Evolutionary conservation across 306 rosid genomes (phyloP), one percentile per base, ranked within the genome.

Genomic region (Corylus heterophylla): DNA sequence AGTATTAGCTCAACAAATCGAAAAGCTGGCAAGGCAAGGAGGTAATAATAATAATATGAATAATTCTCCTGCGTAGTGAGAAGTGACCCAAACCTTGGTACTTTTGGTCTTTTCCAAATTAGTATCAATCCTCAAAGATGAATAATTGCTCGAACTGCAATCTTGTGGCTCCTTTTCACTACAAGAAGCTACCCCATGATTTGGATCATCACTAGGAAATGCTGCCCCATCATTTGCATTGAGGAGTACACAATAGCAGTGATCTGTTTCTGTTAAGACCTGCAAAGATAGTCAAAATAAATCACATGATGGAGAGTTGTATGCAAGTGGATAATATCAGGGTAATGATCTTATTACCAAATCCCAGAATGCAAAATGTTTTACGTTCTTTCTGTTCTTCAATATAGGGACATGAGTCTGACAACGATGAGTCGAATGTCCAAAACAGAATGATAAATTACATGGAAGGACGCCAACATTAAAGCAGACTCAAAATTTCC

Each of bases 151-250:
- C 67, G 91, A 77, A 80, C 88, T 84, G 79, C 88, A 85, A 83
- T 87, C 87, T 58, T 82, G 80, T 45, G 77, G 78, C 67, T 79
- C 85, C 74, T 74, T 86, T 64, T 83, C 86, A 74, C 62, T 83
- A 22, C 97, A 94, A 93, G 89, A 93, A 80, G 99, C 93, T 80
- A 92, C 98, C 78, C 97, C 99, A 76, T 88, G 92, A 81, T 91
- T 92, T 73, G 98, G 98, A 18, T 91, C 90, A 74, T 83, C 85
- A 74, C 70, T 80, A 12, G 99, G 98, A 91, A 90, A 95, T 84
- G 99, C 98, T 77, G 93, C 98, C 80, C 99, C 99, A 69, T 88
- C 97, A 81, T 93, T 94, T 73, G 99, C 99, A 14, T 93, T 95
- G 81, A 95, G 99, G 82, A 95, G 92, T 73, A 95, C 99, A 75